Evolutionary conservation across 2,329 filamentous ascomycete genomes (phyloP).

Genomic region (Talaromyces sp.): DNA sequence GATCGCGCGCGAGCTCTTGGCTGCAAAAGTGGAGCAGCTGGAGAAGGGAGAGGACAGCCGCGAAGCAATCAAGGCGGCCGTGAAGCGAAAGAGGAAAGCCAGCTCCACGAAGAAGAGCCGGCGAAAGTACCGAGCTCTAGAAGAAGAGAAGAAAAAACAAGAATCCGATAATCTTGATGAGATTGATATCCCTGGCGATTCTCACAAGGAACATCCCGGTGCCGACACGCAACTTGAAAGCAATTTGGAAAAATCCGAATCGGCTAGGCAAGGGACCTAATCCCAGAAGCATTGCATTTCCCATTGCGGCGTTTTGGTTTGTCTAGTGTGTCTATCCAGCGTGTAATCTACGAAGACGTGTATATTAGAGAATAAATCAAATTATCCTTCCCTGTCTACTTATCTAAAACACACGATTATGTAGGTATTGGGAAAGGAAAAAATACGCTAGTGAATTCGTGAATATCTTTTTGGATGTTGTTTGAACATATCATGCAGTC

Average conservation of each 20-base stretch:
- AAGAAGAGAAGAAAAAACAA: conserved; percentile 19
- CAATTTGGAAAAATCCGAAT: neutral
- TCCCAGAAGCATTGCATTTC: neutral
- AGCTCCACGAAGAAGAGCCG: conserved; percentile 40
- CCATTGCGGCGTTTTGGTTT: neutral
- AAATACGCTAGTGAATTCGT: neutral
- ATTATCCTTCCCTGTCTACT: neutral
- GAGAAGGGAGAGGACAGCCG: conserved; percentile 72
- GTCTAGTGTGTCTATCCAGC: neutral
- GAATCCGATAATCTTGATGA: neutral
- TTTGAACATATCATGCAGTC: conserved; percentile 10
- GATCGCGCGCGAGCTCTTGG: conserved; percentile 72
- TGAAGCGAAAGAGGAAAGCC: conserved; percentile 62
- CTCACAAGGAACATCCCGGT: conserved; percentile 11
- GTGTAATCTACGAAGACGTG: neutral
- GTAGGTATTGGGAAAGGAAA: neutral
- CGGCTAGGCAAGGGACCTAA: neutral
- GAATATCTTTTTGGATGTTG: neutral
- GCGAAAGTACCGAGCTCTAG: conserved; percentile 40
- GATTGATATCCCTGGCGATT: conserved; percentile 7
- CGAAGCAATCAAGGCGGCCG: conserved; percentile 71
- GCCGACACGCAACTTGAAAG: neutral
- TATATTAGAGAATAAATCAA: neutral
- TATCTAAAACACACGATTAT: neutral
- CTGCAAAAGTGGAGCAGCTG: conserved; percentile 69